Evolutionary conservation across 2,329 filamentous ascomycete species (phyloP), one percentile per base, ranked within the genome.

Genomic region (Fusarium longipes): DNA sequence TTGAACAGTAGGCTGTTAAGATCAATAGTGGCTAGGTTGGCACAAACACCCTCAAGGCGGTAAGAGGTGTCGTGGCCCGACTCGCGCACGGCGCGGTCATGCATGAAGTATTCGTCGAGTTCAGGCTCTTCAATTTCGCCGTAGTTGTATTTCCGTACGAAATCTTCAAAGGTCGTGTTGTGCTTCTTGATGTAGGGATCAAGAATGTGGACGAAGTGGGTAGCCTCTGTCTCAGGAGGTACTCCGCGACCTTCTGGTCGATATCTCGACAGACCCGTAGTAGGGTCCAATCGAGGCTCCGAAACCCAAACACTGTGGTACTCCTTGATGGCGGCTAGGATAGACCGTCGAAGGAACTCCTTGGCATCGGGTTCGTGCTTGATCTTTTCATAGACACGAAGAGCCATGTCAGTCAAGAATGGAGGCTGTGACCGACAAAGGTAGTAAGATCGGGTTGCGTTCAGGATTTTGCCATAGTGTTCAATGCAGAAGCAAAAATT

Each of bases 401-500:
- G 84, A 12, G 95, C 92, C 93, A 99, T 97, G 78, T 99, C 96
- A 2, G 96, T 99, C 57, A 99, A 82, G 81, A 99, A 98, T 1
- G 96, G 96, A 3, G 96, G 96, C 79, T 99, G 96, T 3, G 96
- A 97, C 59, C 96, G 91, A 67, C 89, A 91, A 17, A 99, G 88
- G 76, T 99, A 99, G 83, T 99, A 99, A 2, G 94, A 94, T 33
- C 96, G 88, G 57, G 96, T 99, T 50, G 96, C 96, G 79, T 99
- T 99, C 69, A 98, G 87, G 62, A 99, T 97, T 82, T 98, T 99
- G 74, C 94, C 95, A 77, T 99, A 99, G 79, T 99, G 95, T 77
- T 94, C 90, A 79, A 99, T 98, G 81, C 93, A 97, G 83, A 99
- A 99, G 78, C 93, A 96, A 78, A 98, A 98, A 82, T 99, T 97